Conservation (phyloP, 352 stramenopile genomes). For the Pythium inflatum region DNA sequence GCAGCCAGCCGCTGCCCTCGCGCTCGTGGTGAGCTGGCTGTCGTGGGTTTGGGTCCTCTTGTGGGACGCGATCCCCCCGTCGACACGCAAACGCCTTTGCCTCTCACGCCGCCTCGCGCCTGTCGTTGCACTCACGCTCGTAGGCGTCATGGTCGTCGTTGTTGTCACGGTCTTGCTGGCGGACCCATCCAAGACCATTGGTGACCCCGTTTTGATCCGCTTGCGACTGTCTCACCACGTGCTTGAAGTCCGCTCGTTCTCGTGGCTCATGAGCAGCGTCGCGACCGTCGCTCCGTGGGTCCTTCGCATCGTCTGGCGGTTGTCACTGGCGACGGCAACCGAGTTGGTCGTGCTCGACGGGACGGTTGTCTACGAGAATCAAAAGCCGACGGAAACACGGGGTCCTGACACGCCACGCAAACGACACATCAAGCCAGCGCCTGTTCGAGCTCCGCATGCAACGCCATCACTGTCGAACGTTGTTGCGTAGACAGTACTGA, state of each 20-base stretch:
- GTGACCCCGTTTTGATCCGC: not conserved
- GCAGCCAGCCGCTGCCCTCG: not conserved
- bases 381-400: not conserved
- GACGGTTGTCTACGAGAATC: conserved; percentile 4
- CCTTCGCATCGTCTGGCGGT: conserved; percentile 6
- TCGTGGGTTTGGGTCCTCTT: conserved; percentile 1
- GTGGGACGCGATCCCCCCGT: conserved; percentile 8
- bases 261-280: conserved; percentile 6
- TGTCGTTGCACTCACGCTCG: not conserved
- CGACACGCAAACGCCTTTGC: not conserved
- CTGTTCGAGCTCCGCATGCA: no score
- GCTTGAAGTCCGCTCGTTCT: conserved; percentile 6
- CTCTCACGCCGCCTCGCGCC: not conserved
- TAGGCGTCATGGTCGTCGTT: not conserved
- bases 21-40: not conserved
- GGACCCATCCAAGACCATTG: not conserved
- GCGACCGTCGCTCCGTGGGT: conserved; percentile 9
- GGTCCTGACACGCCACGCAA: no score
- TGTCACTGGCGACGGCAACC: not conserved
- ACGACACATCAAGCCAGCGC: no score
- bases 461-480: no score
- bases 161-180: not conserved
- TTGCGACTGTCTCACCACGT: not conserved
- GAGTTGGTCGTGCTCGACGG: conserved; percentile 18
- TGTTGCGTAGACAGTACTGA: no score